Percentiles rank a stretch among this genome's conserved stretches.
Evolutionary conservation across 1,284 basidiomycete species (phyloP).

Genomic region (Sphaerobolus stellatus): DNA sequence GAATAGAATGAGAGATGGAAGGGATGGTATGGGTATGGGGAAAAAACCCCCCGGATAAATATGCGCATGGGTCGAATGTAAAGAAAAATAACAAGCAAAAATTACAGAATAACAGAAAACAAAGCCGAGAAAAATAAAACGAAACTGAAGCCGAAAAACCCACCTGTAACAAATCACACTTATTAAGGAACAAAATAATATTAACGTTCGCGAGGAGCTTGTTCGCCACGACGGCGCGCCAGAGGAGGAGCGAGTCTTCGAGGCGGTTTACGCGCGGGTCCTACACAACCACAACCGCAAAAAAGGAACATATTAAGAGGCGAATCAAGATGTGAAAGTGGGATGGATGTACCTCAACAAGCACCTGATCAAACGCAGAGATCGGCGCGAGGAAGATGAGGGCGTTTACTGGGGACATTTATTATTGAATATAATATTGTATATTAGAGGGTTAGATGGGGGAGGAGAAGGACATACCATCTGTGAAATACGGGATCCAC

Average conservation of each 20-base stretch:
- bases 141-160: conserved; percentile 12
- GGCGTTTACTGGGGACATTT: conserved; percentile 60
- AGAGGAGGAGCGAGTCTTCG: conserved; percentile 72
- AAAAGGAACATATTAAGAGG: conserved; percentile 10
- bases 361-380: conserved; percentile 78
- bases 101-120: neutral
- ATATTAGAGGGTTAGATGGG: neutral
- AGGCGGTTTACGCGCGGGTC: conserved; percentile 69
- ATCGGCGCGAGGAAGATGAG: conserved; percentile 84
- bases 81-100: neutral
- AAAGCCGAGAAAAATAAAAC: neutral
- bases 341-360: conserved; percentile 54
- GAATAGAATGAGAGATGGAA: no score
- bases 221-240: conserved; percentile 67
- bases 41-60: no score
- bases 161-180: conserved; percentile 70
- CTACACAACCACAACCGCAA: conserved; percentile 36
- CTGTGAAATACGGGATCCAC: conserved; percentile 82
- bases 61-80: no score
- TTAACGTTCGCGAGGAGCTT: conserved; percentile 66
- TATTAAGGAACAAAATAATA: conserved; percentile 77
- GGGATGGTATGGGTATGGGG: no score
- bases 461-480: conserved; percentile 54
- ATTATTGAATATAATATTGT: neutral
- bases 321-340: neutral